Evolutionary conservation across 192 early-diverging fungal species (phyloP).

Genomic region (Obelidium mucronatum): DNA sequence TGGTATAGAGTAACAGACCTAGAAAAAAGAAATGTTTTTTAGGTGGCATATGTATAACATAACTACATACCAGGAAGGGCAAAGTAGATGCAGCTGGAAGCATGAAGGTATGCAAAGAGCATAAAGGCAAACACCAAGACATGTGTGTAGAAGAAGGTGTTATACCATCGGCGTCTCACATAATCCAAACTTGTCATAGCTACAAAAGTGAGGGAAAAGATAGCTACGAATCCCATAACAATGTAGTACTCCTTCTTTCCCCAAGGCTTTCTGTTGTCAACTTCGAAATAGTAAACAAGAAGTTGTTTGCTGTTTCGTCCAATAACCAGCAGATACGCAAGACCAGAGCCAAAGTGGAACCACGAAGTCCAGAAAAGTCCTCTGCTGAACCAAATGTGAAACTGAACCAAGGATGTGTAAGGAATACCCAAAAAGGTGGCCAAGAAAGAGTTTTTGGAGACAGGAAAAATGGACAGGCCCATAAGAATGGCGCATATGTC

Average conservation of each 20-base stretch:
- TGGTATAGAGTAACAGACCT: constrained; percentile 62
- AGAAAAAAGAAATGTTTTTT: too few relatives aligned
- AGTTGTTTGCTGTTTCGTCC: background rate
- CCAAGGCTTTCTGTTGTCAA: background rate
- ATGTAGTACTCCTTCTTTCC: constrained; percentile 6
- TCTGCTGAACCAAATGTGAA: constrained; percentile 31
- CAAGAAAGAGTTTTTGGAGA: constrained; percentile 30
- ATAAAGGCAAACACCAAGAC: constrained; percentile 31
- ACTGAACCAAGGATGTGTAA: constrained; percentile 28
- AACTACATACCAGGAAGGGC: constrained; percentile 12
- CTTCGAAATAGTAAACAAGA: background rate
- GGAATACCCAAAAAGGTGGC: constrained; percentile 34
- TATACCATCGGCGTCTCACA: constrained; percentile 28
- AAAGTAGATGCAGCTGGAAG: constrained; percentile 12
- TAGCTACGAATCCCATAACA: constrained; percentile 25
- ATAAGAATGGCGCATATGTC: constrained; percentile 31
- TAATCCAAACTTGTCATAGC: constrained; percentile 25
- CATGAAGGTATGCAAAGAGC: constrained; percentile 19
- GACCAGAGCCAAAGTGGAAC: constrained; percentile 13
- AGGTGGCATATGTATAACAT: too few relatives aligned
- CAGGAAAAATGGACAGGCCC: constrained; percentile 35
- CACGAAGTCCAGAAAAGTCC: constrained; percentile 7
- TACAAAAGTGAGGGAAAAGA: constrained; percentile 18
- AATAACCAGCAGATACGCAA: background rate
- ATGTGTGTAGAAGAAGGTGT: constrained; percentile 36